These are phyloP conservation scores for Wallacemonas rigidus DNA, from an alignment of 208 protist species.

Conservation along the genomic window DNA sequence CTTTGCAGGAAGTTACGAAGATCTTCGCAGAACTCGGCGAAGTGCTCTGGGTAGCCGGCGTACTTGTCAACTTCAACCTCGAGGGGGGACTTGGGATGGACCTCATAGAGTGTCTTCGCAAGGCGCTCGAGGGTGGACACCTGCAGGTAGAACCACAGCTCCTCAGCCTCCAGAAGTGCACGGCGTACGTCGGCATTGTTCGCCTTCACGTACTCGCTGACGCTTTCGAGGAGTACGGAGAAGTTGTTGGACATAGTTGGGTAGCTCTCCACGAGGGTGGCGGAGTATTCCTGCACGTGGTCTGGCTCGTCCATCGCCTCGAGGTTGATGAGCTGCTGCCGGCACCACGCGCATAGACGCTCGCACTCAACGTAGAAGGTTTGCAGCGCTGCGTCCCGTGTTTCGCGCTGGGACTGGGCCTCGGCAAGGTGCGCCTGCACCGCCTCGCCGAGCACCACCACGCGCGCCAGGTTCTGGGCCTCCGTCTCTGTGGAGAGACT, in stretches of 20 bases:
- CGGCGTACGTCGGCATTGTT: slow-evolving; percentile 57
- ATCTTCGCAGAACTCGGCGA: slow-evolving; percentile 40
- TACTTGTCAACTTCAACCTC: slow-evolving; percentile 78
- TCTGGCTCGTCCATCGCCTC: slow-evolving; percentile 86
- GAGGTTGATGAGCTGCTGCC: slow-evolving; percentile 85
- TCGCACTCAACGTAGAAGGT: slow-evolving; percentile 56
- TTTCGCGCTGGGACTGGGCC: slow-evolving; percentile 27
- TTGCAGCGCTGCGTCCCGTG: slow-evolving; percentile 44
- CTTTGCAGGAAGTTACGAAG: slow-evolving; percentile 20
- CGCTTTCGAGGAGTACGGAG: slow-evolving; percentile 55
- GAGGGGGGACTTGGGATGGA: slow-evolving; percentile 67
- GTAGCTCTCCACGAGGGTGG: slow-evolving; percentile 78
- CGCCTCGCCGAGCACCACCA: slow-evolving; percentile 13
- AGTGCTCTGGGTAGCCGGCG: slow-evolving; percentile 45
- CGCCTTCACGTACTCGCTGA: slow-evolving; percentile 50
- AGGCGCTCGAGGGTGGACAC: slow-evolving; percentile 79
- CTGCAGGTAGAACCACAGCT: slow-evolving; percentile 86
- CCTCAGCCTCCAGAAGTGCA: slow-evolving; percentile 74
- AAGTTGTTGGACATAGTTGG: slow-evolving; percentile 85
- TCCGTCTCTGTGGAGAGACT: background rate
- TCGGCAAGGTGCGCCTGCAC: slow-evolving; percentile 35
- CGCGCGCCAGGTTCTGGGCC: slow-evolving; percentile 2
- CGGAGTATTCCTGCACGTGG: slow-evolving; percentile 88
- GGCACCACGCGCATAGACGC: slow-evolving; percentile 81
- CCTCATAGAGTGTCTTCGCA: slow-evolving; percentile 76